A percentile compares a stretch with the other conserved stretches of the same genome.
Conservation (phyloP, 1,284 basidiomycete genomes). For the Cystobasidiaceae sp. region DNA sequence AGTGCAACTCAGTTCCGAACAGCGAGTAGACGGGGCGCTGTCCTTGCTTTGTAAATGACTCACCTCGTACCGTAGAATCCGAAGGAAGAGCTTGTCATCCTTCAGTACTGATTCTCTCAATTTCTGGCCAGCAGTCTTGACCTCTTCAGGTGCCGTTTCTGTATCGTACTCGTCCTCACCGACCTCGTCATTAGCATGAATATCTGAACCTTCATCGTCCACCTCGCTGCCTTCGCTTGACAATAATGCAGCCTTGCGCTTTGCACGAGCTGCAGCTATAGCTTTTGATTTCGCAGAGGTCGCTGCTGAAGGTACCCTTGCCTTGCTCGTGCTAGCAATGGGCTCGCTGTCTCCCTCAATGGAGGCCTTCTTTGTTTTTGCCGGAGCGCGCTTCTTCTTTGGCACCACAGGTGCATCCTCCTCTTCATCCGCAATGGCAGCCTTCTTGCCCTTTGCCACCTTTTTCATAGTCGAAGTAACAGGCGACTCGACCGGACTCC, state of each 20-base stretch:
- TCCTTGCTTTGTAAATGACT: background rate
- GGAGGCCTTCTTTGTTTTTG: background rate
- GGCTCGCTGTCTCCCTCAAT: background rate
- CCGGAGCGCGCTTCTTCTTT: background rate
- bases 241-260: background rate
- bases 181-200: background rate
- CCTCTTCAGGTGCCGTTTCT: slow-evolving; percentile 13
- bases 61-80: slow-evolving; percentile 29
- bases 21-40: background rate
- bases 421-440: background rate
- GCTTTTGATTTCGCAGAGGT: background rate
- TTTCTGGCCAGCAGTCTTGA: slow-evolving; percentile 19
- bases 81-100: slow-evolving; percentile 18
- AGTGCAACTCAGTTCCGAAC: background rate
- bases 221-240: background rate
- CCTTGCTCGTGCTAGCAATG: background rate
- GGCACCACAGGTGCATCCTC: background rate
- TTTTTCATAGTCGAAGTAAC: background rate
- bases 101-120: background rate
- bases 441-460: background rate
- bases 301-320: background rate
- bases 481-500: background rate
- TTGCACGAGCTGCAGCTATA: slow-evolving; percentile 6
- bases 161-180: slow-evolving; percentile 12
- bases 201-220: background rate